Evolutionary conservation across 2,329 filamentous ascomycete genomes (phyloP).

Genomic region (Coccinonectria pachysandricola): DNA sequence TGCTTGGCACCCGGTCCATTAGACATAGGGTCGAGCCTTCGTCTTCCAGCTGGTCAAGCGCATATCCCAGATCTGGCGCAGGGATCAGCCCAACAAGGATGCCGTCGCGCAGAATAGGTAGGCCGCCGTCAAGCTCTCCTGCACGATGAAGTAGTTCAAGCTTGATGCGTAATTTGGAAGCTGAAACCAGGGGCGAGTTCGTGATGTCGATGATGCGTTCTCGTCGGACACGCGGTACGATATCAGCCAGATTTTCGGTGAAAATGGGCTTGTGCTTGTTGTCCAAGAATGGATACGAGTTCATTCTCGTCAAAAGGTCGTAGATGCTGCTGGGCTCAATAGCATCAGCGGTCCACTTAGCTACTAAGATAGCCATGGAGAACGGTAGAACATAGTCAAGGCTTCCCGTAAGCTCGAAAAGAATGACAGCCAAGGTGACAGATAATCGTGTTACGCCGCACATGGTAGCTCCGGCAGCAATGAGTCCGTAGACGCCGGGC

Average conservation of each 20-base stretch:
- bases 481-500: constrained; percentile 91
- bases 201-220: constrained; percentile 85
- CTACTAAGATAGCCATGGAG: constrained; percentile 79
- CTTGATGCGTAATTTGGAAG: constrained; percentile 65
- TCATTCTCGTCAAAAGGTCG: constrained; percentile 91
- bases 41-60: constrained; percentile 71
- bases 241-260: constrained; percentile 77
- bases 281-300: constrained; percentile 94
- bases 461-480: constrained; percentile 94
- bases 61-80: constrained; percentile 86
- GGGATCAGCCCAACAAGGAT: constrained; percentile 85
- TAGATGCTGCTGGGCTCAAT: constrained; percentile 93
- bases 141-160: constrained; percentile 71
- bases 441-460: constrained; percentile 91
- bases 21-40: constrained; percentile 67
- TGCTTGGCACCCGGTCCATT: constrained; percentile 61
- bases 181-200: constrained; percentile 67
- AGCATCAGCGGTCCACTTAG: constrained; percentile 98
- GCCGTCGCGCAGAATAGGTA: constrained; percentile 73
- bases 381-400: constrained; percentile 93
- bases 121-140: constrained; percentile 83
- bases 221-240: constrained; percentile 64
- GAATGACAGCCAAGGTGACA: constrained; percentile 85
- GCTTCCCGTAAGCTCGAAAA: constrained; percentile 92
- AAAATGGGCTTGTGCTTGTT: constrained; percentile 91